Conservation (phyloP, 2,329 filamentous ascomycete genomes). For the Fusarium pseudograminearum region DNA sequence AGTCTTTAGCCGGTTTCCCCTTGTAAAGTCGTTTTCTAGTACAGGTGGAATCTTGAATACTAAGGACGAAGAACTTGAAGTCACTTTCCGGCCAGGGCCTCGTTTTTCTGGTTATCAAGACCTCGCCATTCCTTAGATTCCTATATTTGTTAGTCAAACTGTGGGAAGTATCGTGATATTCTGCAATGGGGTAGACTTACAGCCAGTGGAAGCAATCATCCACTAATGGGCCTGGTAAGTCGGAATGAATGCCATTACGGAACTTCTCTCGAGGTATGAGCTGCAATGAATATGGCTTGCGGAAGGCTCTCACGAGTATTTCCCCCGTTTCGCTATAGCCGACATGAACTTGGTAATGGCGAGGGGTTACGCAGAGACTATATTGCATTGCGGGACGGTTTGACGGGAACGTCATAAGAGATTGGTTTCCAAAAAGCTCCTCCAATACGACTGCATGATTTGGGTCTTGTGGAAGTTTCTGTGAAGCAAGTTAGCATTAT, state of each 20-base stretch:
- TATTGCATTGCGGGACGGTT: constrained; percentile 66
- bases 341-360: constrained; percentile 65
- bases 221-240: constrained; percentile 64
- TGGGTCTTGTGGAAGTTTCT: constrained; percentile 64
- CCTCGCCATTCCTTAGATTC: constrained; percentile 34
- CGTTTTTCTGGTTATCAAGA: constrained; percentile 36
- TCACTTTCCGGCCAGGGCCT: constrained; percentile 34
- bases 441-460: constrained; percentile 55
- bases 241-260: constrained; percentile 42
- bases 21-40: neutral
- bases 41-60: constrained; percentile 25
- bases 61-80: constrained; percentile 29
- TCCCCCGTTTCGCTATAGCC: constrained; percentile 46
- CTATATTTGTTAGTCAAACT: constrained; percentile 6
- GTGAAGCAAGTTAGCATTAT: neutral
- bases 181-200: constrained; percentile 47
- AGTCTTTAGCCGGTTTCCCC: constrained; percentile 9
- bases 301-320: constrained; percentile 47
- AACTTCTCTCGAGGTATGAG: constrained; percentile 40
- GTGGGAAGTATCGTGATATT: no score
- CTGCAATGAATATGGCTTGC: constrained; percentile 34
- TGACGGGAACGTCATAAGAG: constrained; percentile 65
- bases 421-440: constrained; percentile 66
- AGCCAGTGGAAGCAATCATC: constrained; percentile 69
- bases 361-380: constrained; percentile 36